Conservation (phyloP, 495 filamentous ascomycete genomes). For the Lasiosphaeria ovina region DNA sequence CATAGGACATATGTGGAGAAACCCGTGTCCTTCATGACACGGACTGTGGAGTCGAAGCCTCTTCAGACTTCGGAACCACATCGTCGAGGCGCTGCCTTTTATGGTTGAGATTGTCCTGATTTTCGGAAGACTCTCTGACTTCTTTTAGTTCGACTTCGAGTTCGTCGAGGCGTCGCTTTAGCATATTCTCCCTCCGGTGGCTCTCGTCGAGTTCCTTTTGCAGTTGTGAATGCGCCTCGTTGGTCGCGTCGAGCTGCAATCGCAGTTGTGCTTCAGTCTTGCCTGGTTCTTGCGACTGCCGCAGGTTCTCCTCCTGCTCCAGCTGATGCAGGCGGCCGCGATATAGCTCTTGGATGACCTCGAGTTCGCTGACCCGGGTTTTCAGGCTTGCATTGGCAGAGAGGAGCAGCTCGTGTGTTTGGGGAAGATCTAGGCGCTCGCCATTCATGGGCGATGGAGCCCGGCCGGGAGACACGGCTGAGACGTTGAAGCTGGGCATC, state of each 20-base stretch:
- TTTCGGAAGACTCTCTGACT: constrained; percentile 35
- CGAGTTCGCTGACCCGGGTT: constrained; percentile 88
- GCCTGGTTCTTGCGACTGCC: constrained; percentile 59
- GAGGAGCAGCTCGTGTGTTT: constrained; percentile 75
- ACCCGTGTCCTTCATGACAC: too few relatives aligned
- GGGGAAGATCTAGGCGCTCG: constrained; percentile 72
- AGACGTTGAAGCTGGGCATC: constrained; percentile 46
- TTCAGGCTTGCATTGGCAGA: constrained; percentile 77
- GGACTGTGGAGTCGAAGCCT: too few relatives aligned
- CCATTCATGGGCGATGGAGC: constrained; percentile 66
- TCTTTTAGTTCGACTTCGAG: constrained; percentile 60
- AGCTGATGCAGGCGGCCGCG: constrained; percentile 82
- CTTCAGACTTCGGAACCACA: constrained; percentile 7
- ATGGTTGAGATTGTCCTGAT: constrained; percentile 34
- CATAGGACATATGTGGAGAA: too few relatives aligned
- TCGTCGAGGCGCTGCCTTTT: constrained; percentile 41
- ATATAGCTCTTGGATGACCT: constrained; percentile 94
- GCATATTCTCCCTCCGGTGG: constrained; percentile 72
- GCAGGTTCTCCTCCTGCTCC: constrained; percentile 66
- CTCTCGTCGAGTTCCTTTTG: constrained; percentile 71
- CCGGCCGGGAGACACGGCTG: constrained; percentile 64
- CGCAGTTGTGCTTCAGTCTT: constrained; percentile 40
- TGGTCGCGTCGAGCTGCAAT: constrained; percentile 44
- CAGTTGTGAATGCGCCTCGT: constrained; percentile 37
- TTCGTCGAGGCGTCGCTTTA: constrained; percentile 79